A percentile compares a stretch with the other conserved stretches of the same genome.
Conservation (phyloP, 1,139 yeast species). For the Arxiozyma slooffiae region DNA sequence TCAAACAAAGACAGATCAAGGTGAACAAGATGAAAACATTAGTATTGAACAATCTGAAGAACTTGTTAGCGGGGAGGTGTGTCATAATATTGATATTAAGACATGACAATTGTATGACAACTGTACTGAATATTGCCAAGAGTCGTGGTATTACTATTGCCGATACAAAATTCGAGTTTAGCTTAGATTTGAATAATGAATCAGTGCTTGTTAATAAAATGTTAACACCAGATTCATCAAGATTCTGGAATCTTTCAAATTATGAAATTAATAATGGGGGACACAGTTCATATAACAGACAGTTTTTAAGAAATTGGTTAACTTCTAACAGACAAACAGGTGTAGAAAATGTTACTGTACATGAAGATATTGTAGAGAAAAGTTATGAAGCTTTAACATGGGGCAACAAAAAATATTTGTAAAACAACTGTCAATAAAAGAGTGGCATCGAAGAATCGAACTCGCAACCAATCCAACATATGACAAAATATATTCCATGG, state of each 20-base stretch:
- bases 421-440: too few species aligned
- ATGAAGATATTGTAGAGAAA: constrained; percentile 51
- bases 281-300: constrained; percentile 93
- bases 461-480: too few species aligned
- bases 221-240: constrained; percentile 92
- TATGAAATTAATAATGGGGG: constrained; percentile 65
- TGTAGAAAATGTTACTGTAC: constrained; percentile 78
- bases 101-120: constrained; percentile 68
- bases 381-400: constrained; percentile 82
- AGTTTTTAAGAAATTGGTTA: constrained; percentile 91
- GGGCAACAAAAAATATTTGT: constrained; percentile 48
- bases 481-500: too few species aligned
- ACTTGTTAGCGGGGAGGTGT: constrained; percentile 67
- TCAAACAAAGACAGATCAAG: constrained; percentile 97
- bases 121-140: constrained; percentile 79
- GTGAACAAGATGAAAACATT: constrained; percentile 94
- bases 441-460: too few species aligned
- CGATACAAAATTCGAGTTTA: constrained; percentile 96
- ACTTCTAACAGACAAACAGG: constrained; percentile 69
- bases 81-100: constrained; percentile 45
- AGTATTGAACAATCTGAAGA: constrained; percentile 75
- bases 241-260: constrained; percentile 76
- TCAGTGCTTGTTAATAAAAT: constrained; percentile 90
- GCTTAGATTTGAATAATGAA: constrained; percentile 57
- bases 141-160: constrained; percentile 86